These are phyloP conservation scores for Adansonia gregorii DNA, from an alignment of 441 rosid genomes.

Conservation along the genomic window DNA sequence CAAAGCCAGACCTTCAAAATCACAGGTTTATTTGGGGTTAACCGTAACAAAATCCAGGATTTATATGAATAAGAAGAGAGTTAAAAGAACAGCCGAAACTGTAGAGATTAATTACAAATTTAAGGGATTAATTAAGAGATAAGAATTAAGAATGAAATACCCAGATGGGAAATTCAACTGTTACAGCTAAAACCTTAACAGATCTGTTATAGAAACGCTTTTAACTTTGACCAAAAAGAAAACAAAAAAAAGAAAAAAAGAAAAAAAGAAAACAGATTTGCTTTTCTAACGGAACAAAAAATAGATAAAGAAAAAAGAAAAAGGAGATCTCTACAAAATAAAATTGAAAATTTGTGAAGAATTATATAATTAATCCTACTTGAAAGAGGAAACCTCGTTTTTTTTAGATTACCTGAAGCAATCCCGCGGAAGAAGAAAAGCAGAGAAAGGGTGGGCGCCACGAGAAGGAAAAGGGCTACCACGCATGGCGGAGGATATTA, in stretches of 20 bases:
- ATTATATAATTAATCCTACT: background rate
- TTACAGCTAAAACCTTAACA: slow-evolving; percentile 8
- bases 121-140: background rate
- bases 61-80: background rate
- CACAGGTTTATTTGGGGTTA: background rate
- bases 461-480: slow-evolving; percentile 1
- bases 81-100: background rate
- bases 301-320: slow-evolving; percentile 9
- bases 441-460: slow-evolving; percentile 36
- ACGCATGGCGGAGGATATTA: background rate
- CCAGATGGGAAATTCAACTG: background rate
- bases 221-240: background rate
- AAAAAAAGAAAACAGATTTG: slow-evolving; percentile 3
- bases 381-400: background rate
- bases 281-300: background rate
- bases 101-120: background rate
- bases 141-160: background rate
- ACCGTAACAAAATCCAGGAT: background rate
- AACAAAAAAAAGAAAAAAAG: background rate
- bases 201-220: slow-evolving; percentile 28
- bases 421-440: slow-evolving; percentile 30
- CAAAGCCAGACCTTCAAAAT: background rate
- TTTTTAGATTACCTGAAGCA: slow-evolving; percentile 32
- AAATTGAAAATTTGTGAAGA: slow-evolving; percentile 1
- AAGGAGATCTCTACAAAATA: background rate